A percentile compares a stretch with the other conserved stretches of the same genome.
Evolutionary conservation across 257 asterid genomes (phyloP).

Genomic region (Rehmannia glutinosa): DNA sequence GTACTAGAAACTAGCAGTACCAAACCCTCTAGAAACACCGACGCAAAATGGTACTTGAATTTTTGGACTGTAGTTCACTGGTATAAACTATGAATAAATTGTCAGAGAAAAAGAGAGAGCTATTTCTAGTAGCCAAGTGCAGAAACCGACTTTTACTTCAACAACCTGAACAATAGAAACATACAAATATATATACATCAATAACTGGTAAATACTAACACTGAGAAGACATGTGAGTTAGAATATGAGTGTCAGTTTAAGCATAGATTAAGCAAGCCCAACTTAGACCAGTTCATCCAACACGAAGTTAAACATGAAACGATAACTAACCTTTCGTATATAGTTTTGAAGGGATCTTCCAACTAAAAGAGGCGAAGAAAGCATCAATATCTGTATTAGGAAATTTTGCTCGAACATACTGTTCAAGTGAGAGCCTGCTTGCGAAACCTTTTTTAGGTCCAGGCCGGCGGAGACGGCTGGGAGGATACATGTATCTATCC

Average conservation of each 20-base stretch:
- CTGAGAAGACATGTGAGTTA: not conserved
- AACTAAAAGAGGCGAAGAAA: slow-evolving; percentile 73
- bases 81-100: not conserved
- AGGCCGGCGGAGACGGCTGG: slow-evolving; percentile 32
- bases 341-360: slow-evolving; percentile 66
- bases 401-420: slow-evolving; percentile 43
- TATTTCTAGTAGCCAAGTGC: no score
- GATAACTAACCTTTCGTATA: slow-evolving; percentile 36
- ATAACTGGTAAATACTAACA: not conserved
- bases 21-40: not conserved
- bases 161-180: not conserved
- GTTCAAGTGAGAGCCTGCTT: slow-evolving; percentile 62
- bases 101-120: no score
- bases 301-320: not conserved
- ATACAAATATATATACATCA: not conserved
- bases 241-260: not conserved
- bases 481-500: slow-evolving; percentile 74
- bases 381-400: slow-evolving; percentile 50
- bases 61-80: not conserved
- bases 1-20: not conserved
- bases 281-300: no score
- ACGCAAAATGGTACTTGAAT: no score
- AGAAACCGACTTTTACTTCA: no score
- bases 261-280: not conserved
- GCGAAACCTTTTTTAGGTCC: slow-evolving; percentile 38